These are phyloP conservation scores for Myriosclerotinia duriaeana DNA, from an alignment of 2,329 filamentous ascomycete species.

Conservation along the genomic window DNA sequence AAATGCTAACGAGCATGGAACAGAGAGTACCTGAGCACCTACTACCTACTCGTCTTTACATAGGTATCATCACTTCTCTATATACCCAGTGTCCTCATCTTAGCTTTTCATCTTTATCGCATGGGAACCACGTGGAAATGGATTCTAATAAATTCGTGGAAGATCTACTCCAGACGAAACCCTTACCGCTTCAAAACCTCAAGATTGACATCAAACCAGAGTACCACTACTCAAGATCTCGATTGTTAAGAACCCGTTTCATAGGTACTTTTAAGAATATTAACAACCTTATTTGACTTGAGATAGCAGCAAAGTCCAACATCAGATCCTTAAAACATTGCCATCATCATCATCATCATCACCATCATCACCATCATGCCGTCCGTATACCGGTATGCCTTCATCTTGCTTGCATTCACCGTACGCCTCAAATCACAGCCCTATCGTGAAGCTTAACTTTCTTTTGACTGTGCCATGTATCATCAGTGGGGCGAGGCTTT, in stretches of 20 bases:
- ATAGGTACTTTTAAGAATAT: not conserved
- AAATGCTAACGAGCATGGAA: too few relatives aligned
- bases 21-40: too few relatives aligned
- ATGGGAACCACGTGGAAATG: conserved; percentile 10
- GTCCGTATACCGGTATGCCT: not conserved
- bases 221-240: not conserved
- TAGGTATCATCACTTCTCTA: too few relatives aligned
- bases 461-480: not conserved
- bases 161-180: not conserved
- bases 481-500: not conserved
- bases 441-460: conserved; percentile 12
- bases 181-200: not conserved
- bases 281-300: not conserved
- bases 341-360: too few relatives aligned
- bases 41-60: too few relatives aligned
- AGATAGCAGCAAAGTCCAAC: too few relatives aligned
- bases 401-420: not conserved
- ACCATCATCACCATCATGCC: not conserved
- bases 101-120: not conserved
- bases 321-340: too few relatives aligned
- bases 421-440: conserved; percentile 10
- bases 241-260: not conserved
- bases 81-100: too few relatives aligned
- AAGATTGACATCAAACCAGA: not conserved
- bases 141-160: not conserved